Conservation (phyloP, 805 yeast genomes). For the Saturnispora zaruensis region DNA sequence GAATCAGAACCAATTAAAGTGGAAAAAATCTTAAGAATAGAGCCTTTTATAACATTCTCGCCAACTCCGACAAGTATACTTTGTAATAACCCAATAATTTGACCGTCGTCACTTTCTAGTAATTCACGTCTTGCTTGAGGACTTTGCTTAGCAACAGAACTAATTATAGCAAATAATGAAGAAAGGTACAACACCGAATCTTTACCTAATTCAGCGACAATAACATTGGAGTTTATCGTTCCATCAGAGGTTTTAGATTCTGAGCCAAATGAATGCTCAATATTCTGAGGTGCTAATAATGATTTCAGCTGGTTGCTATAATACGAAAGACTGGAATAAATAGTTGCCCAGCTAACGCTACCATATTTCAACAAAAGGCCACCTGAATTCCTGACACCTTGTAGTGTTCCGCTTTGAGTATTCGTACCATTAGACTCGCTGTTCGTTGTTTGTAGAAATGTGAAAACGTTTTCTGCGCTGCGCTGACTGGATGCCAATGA, state of each 20-base stretch:
- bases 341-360: constrained; percentile 30
- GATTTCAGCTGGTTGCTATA: constrained; percentile 25
- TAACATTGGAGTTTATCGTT: background rate
- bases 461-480: constrained; percentile 44
- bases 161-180: constrained; percentile 61
- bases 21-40: constrained; percentile 48
- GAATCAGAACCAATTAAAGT: constrained; percentile 43
- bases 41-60: constrained; percentile 33
- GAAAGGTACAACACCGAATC: constrained; percentile 70
- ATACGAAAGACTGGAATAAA: constrained; percentile 28
- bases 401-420: constrained; percentile 1
- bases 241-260: constrained; percentile 1
- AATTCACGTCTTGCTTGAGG: constrained; percentile 26
- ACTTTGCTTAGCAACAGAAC: constrained; percentile 40
- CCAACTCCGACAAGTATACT: constrained; percentile 13
- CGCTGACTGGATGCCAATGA: constrained; percentile 58
- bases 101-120: constrained; percentile 27
- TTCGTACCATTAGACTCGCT: constrained; percentile 11
- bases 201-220: constrained; percentile 57
- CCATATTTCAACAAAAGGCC: constrained; percentile 23
- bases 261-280: background rate
- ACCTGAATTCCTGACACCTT: constrained; percentile 10
- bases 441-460: constrained; percentile 34
- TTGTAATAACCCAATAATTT: constrained; percentile 17
- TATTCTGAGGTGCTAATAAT: background rate